Conservation (phyloP, 225 moss, liverwort and hornwort species). For the Thuidium tamariscinum region DNA sequence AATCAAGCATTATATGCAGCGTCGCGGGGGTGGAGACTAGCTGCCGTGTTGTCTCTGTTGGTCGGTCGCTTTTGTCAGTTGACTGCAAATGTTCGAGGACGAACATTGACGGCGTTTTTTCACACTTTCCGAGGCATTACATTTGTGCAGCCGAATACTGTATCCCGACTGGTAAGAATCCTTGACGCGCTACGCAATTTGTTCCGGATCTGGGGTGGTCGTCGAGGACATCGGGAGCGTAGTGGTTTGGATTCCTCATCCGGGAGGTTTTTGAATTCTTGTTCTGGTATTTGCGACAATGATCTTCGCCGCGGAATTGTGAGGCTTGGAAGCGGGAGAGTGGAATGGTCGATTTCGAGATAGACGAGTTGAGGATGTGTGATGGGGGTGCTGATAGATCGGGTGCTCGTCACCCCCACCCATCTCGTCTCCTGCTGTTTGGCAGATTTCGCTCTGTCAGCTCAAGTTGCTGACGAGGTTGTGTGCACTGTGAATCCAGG, state of each 20-base stretch:
- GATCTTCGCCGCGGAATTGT: not conserved
- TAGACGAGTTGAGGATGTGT: not conserved
- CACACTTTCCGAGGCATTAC: not conserved
- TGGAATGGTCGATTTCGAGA: not conserved
- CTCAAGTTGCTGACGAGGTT: not conserved
- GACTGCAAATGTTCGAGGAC: conserved; percentile 10
- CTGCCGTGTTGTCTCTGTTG: not conserved
- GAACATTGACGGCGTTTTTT: not conserved
- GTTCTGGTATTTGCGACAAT: not conserved
- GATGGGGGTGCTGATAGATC: not conserved
- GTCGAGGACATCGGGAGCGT: not conserved
- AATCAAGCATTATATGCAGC: not conserved
- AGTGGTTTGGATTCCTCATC: not conserved
- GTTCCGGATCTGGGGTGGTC: not conserved
- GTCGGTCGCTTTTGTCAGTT: not conserved
- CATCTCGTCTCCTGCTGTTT: not conserved
- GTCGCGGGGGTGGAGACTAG: not conserved
- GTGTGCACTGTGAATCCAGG: conserved; percentile 14
- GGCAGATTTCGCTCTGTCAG: not conserved
- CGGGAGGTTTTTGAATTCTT: not conserved
- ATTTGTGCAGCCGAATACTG: not conserved
- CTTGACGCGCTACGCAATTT: not conserved
- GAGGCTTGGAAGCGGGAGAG: not conserved
- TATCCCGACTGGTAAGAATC: not conserved
- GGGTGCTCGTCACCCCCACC: not conserved